Evolutionary conservation across 2,329 filamentous ascomycete genomes (phyloP).

Genomic region (Diaporthe amygdali): DNA sequence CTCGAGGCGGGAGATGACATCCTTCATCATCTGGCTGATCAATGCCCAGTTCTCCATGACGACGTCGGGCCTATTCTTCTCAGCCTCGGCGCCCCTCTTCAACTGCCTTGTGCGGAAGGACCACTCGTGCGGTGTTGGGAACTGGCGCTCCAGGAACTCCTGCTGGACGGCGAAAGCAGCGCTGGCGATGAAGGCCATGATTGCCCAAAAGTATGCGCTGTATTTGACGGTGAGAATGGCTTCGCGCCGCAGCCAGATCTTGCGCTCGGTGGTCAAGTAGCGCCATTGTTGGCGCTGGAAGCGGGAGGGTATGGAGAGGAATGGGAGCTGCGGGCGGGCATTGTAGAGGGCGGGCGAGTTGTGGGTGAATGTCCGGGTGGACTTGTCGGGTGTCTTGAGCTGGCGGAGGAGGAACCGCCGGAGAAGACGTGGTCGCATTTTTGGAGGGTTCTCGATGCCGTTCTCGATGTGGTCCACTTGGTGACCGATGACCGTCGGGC

Average conservation of each 20-base stretch:
- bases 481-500: background rate
- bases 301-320: conserved; percentile 49
- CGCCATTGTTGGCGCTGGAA: conserved; percentile 61
- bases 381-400: conserved; percentile 15
- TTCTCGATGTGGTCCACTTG: background rate
- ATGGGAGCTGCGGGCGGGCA: conserved; percentile 54
- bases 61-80: conserved; percentile 61
- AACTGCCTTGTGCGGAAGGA: conserved; percentile 70
- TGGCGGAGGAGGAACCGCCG: conserved; percentile 37
- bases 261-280: conserved; percentile 80
- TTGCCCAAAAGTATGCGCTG: conserved; percentile 68
- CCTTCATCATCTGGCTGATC: conserved; percentile 64
- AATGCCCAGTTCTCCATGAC: conserved; percentile 71
- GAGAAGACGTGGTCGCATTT: conserved; percentile 46
- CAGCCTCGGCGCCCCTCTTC: conserved; percentile 67
- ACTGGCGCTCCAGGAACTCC: conserved; percentile 75
- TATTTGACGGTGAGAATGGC: conserved; percentile 73
- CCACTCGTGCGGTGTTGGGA: conserved; percentile 87
- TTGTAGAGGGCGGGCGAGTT: conserved; percentile 49
- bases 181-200: conserved; percentile 63
- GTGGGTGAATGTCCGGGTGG: conserved; percentile 60
- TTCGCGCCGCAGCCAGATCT: conserved; percentile 72
- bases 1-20: conserved; percentile 71
- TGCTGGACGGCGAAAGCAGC: conserved; percentile 72
- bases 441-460: conserved; percentile 12